These are phyloP conservation scores for Colletotrichum navitas DNA, from an alignment of 2,329 filamentous ascomycete genomes.

Conservation along the genomic window DNA sequence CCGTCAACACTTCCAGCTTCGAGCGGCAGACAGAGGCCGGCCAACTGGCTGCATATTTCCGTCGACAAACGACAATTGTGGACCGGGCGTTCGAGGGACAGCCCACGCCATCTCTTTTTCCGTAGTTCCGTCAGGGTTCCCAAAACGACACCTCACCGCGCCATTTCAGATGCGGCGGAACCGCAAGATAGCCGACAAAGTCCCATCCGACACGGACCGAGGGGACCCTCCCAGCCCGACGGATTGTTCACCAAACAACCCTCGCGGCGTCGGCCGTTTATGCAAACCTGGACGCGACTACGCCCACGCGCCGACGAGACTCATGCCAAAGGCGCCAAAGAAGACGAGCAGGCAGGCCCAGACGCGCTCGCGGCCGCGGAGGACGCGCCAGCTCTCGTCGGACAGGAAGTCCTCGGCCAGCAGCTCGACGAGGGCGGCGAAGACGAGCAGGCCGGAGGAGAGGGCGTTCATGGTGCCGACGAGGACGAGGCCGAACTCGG, in stretches of 20 bases:
- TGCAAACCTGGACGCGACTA: slow-evolving; percentile 46
- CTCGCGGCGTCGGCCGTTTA: too few species aligned
- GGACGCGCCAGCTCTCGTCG: slow-evolving; percentile 70
- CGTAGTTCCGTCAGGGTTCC: neutral
- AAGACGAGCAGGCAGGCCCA: slow-evolving; percentile 70
- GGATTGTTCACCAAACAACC: too few species aligned
- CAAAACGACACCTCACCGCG: slow-evolving; percentile 21
- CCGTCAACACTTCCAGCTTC: too few species aligned
- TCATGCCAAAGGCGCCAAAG: slow-evolving; percentile 71
- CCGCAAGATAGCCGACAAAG: neutral
- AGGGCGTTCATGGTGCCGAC: slow-evolving; percentile 83
- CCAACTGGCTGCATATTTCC: too few species aligned
- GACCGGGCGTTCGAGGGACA: too few species aligned
- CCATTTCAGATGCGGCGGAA: slow-evolving; percentile 5
- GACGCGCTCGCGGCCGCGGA: slow-evolving; percentile 66
- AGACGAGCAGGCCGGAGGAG: slow-evolving; percentile 77
- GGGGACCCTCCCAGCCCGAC: neutral
- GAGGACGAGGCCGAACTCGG: slow-evolving; percentile 74
- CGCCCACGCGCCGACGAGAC: slow-evolving; percentile 73
- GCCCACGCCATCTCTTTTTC: neutral
- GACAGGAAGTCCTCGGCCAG: slow-evolving; percentile 79
- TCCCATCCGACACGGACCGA: neutral
- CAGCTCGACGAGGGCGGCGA: slow-evolving; percentile 78
- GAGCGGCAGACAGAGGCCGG: neutral
- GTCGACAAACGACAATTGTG: too few species aligned